Evolutionary conservation across 2,329 filamentous ascomycete species (phyloP), one percentile per base, ranked within the genome.

Genomic region (Byssoonygena ceratinophila): DNA sequence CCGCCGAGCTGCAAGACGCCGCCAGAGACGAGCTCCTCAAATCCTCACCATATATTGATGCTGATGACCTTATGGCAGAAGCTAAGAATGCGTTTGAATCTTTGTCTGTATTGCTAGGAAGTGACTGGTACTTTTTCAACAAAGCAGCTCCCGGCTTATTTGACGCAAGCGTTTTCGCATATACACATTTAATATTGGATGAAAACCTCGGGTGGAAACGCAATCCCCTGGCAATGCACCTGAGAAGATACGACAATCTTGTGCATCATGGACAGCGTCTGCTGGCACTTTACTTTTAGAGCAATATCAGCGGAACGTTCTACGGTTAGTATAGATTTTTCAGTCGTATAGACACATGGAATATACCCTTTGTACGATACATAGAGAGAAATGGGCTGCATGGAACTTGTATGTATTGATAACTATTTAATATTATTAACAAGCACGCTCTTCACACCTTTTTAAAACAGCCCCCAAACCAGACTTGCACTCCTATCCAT

Each of bases 161-260:
- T 60, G 92, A 98, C 69, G 90, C 91, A 5, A 82, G 81, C 51
- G 80, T 97, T 1, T 97, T 96, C 70, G 83, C 88, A 2, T 98
- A 96, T 68, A 90, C 87, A 0, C 81, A 94, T 66, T 72, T 94
- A 47, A 73, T 97, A 49, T 69, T 94, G 48, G 81, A 85, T 55
- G 76, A 81, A 31, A 62, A 61, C 1, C 62, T 88, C 58, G 73
- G 69, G 1, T 90, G 86, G 85, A 73, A 71, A 54, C 80, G 86
- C 53, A 76, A 76, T 55, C 72, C 74, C 50, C 69, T 94, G 48
- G 73, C 46, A 44, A 74, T 77, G 52, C 70, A 78, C 47, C 63
- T 94, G 54, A 68, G 66, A 48, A 71, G 71, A 54, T 77, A 81
- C 60, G 71, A 73, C 5, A 82, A 81, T 59, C 72, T 96, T 57